Percentiles rank a stretch among this genome's conserved stretches.
Conservation (phyloP, 345 rosid genomes). For the Eucalyptus victrix region DNA sequence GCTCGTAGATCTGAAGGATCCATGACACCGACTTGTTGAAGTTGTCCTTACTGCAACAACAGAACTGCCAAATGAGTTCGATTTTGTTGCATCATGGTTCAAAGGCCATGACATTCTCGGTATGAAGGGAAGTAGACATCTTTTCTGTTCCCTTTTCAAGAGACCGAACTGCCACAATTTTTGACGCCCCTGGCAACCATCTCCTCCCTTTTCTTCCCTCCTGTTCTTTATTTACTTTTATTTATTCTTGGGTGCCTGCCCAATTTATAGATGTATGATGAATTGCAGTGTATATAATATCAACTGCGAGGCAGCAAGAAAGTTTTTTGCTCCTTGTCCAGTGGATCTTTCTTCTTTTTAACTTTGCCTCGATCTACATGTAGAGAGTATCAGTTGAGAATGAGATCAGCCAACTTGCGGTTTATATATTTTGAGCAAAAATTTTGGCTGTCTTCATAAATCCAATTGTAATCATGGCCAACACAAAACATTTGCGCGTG, state of each 20-base stretch:
- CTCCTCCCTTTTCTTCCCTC: background rate
- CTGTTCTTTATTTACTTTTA: background rate
- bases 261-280: conserved; percentile 8
- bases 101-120: background rate
- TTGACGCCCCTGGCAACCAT: background rate
- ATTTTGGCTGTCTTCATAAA: background rate
- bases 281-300: conserved; percentile 40
- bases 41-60: background rate
- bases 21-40: conserved; percentile 35
- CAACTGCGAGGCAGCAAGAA: background rate
- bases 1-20: conserved; percentile 46
- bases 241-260: conserved; percentile 6
- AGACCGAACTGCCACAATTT: background rate
- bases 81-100: background rate
- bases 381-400: background rate
- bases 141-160: background rate
- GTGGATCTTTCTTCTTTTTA: background rate
- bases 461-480: background rate
- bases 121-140: background rate
- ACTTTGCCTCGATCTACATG: background rate
- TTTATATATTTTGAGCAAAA: background rate
- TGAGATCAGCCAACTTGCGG: background rate
- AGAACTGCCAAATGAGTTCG: background rate
- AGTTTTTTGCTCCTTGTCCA: background rate
- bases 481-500: background rate